phyloP scores from a whole-genome alignment of 176 grass and related monocot species.

The Ananas comosus region DNA sequence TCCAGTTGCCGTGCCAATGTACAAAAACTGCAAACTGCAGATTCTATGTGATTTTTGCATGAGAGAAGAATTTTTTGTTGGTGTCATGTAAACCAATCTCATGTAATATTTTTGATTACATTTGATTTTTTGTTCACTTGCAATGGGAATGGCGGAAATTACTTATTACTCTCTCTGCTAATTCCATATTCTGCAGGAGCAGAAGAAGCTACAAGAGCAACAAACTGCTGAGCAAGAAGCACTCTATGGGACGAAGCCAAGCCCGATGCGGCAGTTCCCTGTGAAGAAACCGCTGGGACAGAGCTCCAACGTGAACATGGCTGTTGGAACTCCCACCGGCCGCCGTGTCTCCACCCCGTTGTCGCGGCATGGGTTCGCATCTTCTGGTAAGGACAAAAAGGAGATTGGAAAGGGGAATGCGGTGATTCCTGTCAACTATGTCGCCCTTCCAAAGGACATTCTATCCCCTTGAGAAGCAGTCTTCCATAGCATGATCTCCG shows the following conservation, averaged over 20 bases:
- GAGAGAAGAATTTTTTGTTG: no score
- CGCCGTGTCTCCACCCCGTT: conserved; percentile 39
- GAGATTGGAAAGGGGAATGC: conserved; percentile 24
- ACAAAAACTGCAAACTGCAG: no score
- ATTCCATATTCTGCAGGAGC: conserved; percentile 41
- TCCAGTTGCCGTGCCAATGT: no score
- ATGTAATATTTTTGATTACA: no score
- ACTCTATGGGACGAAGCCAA: conserved; percentile 52
- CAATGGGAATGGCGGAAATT: no score
- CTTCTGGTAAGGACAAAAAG: conserved; percentile 51
- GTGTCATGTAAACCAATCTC: no score
- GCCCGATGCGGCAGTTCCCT: conserved; percentile 45
- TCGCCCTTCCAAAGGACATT: conserved; percentile 58
- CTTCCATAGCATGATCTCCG: conserved; percentile 12
- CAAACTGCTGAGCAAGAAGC: conserved; percentile 54
- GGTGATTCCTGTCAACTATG: conserved; percentile 51
- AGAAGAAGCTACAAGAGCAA: conserved; percentile 83
- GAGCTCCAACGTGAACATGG: conserved; percentile 57
- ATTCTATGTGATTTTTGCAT: no score
- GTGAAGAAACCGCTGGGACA: conserved; percentile 79
- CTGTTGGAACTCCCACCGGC: conserved; percentile 37
- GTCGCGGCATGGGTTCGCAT: conserved; percentile 35
- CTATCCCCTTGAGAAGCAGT: conserved; percentile 27
- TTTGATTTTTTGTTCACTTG: no score
- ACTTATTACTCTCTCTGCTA: background rate